These are phyloP conservation scores for Monosporozyma servazzii DNA, from an alignment of 805 yeast species.

Conservation along the genomic window DNA sequence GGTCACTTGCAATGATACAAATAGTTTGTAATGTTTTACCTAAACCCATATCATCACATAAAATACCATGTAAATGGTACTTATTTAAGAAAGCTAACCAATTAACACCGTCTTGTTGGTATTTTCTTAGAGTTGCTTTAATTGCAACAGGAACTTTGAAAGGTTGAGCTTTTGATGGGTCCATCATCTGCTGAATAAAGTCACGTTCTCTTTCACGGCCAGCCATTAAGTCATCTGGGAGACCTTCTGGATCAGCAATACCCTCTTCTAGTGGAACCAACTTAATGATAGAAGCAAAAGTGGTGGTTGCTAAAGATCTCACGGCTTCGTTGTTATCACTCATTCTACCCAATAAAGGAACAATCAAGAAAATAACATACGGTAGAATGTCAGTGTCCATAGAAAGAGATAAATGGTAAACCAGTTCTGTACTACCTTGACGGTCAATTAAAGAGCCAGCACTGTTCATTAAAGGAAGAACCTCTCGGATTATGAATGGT, in stretches of 20 bases:
- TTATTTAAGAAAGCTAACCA: conserved; percentile 95
- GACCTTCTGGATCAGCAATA: conserved; percentile 86
- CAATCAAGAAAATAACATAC: conserved; percentile 88
- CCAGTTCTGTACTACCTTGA: conserved; percentile 89
- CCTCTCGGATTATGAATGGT: conserved; percentile 64
- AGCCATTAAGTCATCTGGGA: conserved; percentile 72
- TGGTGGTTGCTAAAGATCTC: conserved; percentile 85
- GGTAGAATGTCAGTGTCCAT: conserved; percentile 91
- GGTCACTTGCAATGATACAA: conserved; percentile 95
- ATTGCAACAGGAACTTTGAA: conserved; percentile 85
- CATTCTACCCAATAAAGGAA: conserved; percentile 95
- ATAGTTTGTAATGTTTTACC: conserved; percentile 96
- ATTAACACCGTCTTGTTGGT: conserved; percentile 97
- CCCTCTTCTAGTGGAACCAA: conserved; percentile 96
- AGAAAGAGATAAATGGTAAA: conserved; percentile 71
- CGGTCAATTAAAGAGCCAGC: conserved; percentile 62
- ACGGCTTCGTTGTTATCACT: conserved; percentile 87
- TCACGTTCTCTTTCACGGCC: conserved; percentile 93
- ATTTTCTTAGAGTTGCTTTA: conserved; percentile 84
- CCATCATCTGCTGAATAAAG: conserved; percentile 96
- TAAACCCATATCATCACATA: conserved; percentile 99
- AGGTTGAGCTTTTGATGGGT: conserved; percentile 79
- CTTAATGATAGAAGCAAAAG: conserved; percentile 92
- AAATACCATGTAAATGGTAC: conserved; percentile 91
- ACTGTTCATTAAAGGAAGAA: conserved; percentile 73